These are phyloP conservation scores for Colletotrichum chrysophilum DNA, from an alignment of 2,329 filamentous ascomycete species.

Conservation along the genomic window DNA sequence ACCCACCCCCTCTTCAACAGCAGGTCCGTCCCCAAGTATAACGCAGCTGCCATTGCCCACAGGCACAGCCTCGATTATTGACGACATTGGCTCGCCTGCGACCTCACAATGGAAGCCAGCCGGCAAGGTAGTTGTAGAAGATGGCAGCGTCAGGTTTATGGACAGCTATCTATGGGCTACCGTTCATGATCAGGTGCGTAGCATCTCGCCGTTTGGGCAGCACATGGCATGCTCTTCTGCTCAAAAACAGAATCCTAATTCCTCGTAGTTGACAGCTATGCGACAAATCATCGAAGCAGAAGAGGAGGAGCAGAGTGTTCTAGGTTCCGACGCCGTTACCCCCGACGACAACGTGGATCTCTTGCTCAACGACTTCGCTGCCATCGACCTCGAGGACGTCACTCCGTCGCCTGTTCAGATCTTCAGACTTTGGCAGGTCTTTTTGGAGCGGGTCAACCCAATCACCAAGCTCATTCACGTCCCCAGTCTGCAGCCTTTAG, in stretches of 20 bases:
- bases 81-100: slow-evolving; percentile 22
- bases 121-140: slow-evolving; percentile 61
- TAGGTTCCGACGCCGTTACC: slow-evolving; percentile 53
- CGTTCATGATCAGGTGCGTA: slow-evolving; percentile 61
- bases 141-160: slow-evolving; percentile 61
- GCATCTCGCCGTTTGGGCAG: not conserved
- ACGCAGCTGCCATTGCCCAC: slow-evolving; percentile 22
- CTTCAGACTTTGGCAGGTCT: slow-evolving; percentile 76
- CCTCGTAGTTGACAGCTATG: slow-evolving; percentile 59
- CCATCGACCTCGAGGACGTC: slow-evolving; percentile 50
- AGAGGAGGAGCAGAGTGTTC: slow-evolving; percentile 52
- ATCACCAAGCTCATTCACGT: slow-evolving; percentile 75
- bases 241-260: not conserved
- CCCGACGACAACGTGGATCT: slow-evolving; percentile 60
- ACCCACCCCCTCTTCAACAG: slow-evolving; percentile 6
- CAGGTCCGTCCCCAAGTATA: slow-evolving; percentile 12
- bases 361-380: slow-evolving; percentile 48
- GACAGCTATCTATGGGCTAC: slow-evolving; percentile 60
- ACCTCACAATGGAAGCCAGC: slow-evolving; percentile 45
- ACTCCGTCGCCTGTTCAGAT: slow-evolving; percentile 71
- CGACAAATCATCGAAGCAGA: slow-evolving; percentile 60
- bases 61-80: slow-evolving; percentile 24
- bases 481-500: slow-evolving; percentile 68
- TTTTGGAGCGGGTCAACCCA: slow-evolving; percentile 76
- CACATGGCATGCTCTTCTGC: not conserved